Evolutionary conservation across 805 yeast species (phyloP), one percentile per base, ranked within the genome.

Genomic region (Myxozyma nipponensis): DNA sequence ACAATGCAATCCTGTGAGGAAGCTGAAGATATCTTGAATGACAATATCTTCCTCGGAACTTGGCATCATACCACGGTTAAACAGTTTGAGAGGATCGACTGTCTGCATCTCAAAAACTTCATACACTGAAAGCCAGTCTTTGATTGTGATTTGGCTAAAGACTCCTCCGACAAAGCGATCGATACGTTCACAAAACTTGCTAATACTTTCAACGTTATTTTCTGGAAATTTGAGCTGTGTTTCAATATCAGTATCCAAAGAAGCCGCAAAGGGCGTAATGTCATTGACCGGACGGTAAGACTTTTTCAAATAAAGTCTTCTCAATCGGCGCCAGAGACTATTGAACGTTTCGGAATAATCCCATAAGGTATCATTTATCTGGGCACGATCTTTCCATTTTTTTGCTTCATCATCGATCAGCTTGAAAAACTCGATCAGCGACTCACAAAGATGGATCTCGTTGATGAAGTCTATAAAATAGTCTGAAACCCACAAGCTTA

Each of bases 51-150:
- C 85, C 26, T 81, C 86, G 26, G 57, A 45, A 3, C 62, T 53
- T 54, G 49, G 44, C 60, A 68, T 57, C 71, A 81, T 48, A 69
- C 67, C 52, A 68, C 77, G 63, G 44, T 75, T 72, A 63, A 84
- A 82, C 50, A 88, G 69, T 6, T 83, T 76, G 9, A 78, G 64
- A 0, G 82, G 74, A 42, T 76, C 80, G 21, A 79, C 78, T 23
- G 83, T 78, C 52, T 84, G 83, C 28, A 78, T 70, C 63, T 90
- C 96, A 40, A 91, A 67, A 1, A 82, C 68, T 62, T 87, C 91
- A 64, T 79, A 85, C 2, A 83, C 77, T 48, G 77, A 76, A 45
- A 87, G 72, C 96, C 97, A 91, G 60, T 90, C 95, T 52, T 77
- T 78, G 10, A 80, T 66, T 10, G 79, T 75, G 30, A 84, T 75